A percentile compares a stretch with the other conserved stretches of the same genome.
Evolutionary conservation across 2,329 filamentous ascomycete genomes (phyloP).

Genomic region (Leptographium wingfieldii): DNA sequence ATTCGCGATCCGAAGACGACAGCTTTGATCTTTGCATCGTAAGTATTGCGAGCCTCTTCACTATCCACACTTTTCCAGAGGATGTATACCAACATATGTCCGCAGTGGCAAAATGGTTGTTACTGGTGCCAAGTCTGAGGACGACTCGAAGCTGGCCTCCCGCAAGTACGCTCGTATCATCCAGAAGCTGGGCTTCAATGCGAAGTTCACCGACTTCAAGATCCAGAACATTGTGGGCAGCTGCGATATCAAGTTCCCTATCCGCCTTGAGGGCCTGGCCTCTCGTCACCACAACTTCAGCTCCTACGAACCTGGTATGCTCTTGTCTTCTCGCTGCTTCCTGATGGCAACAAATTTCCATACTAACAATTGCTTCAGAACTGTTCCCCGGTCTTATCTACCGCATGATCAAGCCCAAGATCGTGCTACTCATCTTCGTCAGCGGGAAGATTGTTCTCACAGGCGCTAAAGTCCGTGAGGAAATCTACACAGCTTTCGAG

Average conservation of each 20-base stretch:
- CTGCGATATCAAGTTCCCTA: constrained; percentile 99
- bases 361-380: constrained; percentile 35
- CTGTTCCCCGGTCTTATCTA: constrained; percentile 99
- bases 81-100: constrained; percentile 3
- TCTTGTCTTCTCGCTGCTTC: neutral
- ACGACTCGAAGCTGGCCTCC: constrained; percentile 91
- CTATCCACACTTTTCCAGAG: neutral
- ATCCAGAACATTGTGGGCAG: constrained; percentile 99
- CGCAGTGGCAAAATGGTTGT: constrained; percentile 96
- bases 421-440: constrained; percentile 94
- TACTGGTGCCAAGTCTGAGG: constrained; percentile 93
- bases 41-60: neutral
- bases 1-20: constrained; percentile 99
- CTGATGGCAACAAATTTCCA: neutral
- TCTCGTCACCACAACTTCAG: constrained; percentile 99
- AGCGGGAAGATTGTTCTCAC: constrained; percentile 97
- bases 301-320: constrained; percentile 68
- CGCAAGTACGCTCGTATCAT: constrained; percentile 99
- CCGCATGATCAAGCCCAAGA: constrained; percentile 99
- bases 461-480: constrained; percentile 93
- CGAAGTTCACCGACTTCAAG: constrained; percentile 99
- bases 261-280: constrained; percentile 91
- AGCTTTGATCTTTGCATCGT: constrained; percentile 76
- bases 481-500: constrained; percentile 94
- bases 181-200: constrained; percentile 98